Conservation (phyloP, 2,329 filamentous ascomycete species). For the Talaromyces verruculosus region DNA sequence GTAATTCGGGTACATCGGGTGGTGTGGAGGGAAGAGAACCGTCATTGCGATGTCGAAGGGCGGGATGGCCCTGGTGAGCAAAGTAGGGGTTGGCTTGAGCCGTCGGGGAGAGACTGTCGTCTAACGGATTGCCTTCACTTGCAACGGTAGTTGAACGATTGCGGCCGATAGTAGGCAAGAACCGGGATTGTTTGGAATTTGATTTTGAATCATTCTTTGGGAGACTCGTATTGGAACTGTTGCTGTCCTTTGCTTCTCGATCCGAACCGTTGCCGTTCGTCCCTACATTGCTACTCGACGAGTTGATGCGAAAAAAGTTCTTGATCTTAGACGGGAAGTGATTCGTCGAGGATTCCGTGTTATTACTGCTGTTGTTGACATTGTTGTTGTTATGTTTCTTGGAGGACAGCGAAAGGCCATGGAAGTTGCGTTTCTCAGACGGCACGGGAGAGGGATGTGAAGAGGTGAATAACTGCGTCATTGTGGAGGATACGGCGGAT, state of each 20-base stretch:
- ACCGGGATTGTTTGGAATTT: conserved; percentile 78
- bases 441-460: conserved; percentile 41
- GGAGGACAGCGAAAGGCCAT: conserved; percentile 45
- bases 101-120: conserved; percentile 86
- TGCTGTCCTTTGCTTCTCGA: conserved; percentile 37
- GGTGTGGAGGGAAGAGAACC: conserved; percentile 90
- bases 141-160: conserved; percentile 87
- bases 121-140: conserved; percentile 87
- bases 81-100: conserved; percentile 97
- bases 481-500: conserved; percentile 26
- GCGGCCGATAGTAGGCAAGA: conserved; percentile 82
- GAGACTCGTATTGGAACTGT: conserved; percentile 43
- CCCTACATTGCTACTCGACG: conserved; percentile 47
- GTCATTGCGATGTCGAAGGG: conserved; percentile 90
- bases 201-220: conserved; percentile 63
- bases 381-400: conserved; percentile 43
- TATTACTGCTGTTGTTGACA: conserved; percentile 29
- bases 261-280: conserved; percentile 31
- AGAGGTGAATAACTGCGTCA: conserved; percentile 47
- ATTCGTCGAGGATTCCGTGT: conserved; percentile 31
- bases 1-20: conserved; percentile 80
- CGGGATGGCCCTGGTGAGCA: conserved; percentile 89
- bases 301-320: conserved; percentile 69
- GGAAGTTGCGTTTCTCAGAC: conserved; percentile 49
- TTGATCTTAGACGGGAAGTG: conserved; percentile 65